Evolutionary conservation across 2,329 filamentous ascomycete genomes (phyloP).

Genomic region (Cercospora sp.): DNA sequence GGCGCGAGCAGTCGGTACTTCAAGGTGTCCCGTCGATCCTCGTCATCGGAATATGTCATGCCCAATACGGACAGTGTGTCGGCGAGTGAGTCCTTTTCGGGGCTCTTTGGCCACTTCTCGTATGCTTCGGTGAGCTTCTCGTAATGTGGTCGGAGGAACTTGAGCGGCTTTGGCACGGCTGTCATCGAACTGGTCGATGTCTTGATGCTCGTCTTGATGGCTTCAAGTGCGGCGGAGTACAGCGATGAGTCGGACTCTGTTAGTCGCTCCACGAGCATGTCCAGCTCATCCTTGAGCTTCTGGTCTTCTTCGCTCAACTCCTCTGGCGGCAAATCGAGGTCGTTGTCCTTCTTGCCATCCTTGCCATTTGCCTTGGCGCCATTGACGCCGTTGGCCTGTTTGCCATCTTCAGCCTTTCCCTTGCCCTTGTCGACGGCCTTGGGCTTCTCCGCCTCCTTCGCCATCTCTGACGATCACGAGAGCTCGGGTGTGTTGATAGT

Average conservation of each 20-base stretch:
- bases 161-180: conserved; percentile 94
- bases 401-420: conserved; percentile 74
- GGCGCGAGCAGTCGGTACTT: conserved; percentile 92
- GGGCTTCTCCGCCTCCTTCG: conserved; percentile 86
- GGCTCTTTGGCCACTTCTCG: conserved; percentile 80
- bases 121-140: conserved; percentile 83
- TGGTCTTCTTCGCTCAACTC: conserved; percentile 98
- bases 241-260: conserved; percentile 82
- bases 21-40: conserved; percentile 91
- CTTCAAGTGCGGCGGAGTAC: conserved; percentile 88
- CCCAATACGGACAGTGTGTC: conserved; percentile 96
- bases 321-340: conserved; percentile 70
- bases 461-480: conserved; percentile 59
- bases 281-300: conserved; percentile 95
- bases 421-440: conserved; percentile 92
- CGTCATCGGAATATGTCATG: conserved; percentile 93
- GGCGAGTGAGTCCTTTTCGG: conserved; percentile 84
- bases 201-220: conserved; percentile 98
- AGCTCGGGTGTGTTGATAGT: conserved; percentile 8
- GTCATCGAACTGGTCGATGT: conserved; percentile 99
- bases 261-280: conserved; percentile 95
- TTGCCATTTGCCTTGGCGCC: conserved; percentile 56
- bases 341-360: conserved; percentile 73
- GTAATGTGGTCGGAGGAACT: conserved; percentile 97
- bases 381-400: conserved; percentile 57